Evolutionary conservation across 352 stramenopile genomes (phyloP), one percentile per base, ranked within the genome.

Genomic region (Thalassiosira pacifica): DNA sequence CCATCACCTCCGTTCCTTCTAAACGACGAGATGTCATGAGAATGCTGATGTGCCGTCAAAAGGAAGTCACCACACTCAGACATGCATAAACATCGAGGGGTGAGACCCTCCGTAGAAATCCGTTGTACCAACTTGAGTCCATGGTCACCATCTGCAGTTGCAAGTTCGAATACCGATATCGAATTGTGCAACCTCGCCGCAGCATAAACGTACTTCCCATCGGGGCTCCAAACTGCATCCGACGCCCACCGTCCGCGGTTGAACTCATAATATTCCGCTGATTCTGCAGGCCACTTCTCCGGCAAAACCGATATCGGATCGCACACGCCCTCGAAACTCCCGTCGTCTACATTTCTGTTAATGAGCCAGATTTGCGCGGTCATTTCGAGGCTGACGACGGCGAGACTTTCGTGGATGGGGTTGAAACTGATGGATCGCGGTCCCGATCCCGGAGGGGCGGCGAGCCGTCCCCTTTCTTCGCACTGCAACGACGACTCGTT

Each of bases 301-400:
- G 81, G 81, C 34, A 87, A 48, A 19, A 87, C 3, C 29, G 81
- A 87, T 42, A 84, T n/a, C 8, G 80, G 80, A 53, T 40, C 55
- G 34, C 74, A 29, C 1, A 84, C 37, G 13, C 65, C 60, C 72
- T 76, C 68, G 18, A 80, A 71, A 55, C 61, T 71, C 66, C 81
- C 74, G 48, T 83, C 76, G 29, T 82, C 55, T 69, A 45, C 59
- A 59, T 53, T 60, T 42, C 40, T 57, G 2, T 61, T 68, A 55
- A 87, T 81, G 48, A 87, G 64, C 60, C 68, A 80, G 9, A 84
- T 55, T 73, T 84, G 42, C 19, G 66, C 81, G 5, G 67, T 81
- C 81, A 87, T 87, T 69, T 87, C 81, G 52, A 87, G 69, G 61
- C 74, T 84, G 18, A 87, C 81, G 32, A 84, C 65, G 32, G 81